phyloP scores from a whole-genome alignment of 345 rosid genomes.

The Gossypium anomalum region DNA sequence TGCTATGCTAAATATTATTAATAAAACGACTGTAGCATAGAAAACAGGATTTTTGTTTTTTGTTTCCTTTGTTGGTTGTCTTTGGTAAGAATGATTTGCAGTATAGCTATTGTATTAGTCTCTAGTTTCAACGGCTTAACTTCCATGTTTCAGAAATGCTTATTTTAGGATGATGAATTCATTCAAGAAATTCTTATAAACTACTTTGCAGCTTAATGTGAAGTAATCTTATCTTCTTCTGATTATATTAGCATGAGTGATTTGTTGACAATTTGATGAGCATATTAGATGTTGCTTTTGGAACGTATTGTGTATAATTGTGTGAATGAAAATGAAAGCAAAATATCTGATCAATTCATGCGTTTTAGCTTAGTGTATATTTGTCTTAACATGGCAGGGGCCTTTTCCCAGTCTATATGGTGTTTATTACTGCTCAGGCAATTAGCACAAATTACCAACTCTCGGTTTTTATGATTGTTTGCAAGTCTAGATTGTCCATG shows the following conservation, averaged over 20 bases:
- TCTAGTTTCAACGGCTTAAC: neutral
- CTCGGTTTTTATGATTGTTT: neutral
- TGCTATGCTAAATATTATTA: neutral
- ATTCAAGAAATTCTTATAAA: neutral
- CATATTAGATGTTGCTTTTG: neutral
- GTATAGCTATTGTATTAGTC: neutral
- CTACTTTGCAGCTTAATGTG: neutral
- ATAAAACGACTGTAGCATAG: neutral
- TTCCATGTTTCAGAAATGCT: neutral
- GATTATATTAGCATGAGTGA: neutral
- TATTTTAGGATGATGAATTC: neutral
- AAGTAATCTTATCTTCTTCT: neutral
- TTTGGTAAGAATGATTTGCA: neutral
- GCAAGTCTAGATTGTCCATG: neutral
- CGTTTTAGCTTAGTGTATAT: neutral
- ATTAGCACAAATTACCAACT: neutral
- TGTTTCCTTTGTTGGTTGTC: conserved; percentile 1
- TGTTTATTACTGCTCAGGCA: conserved; percentile 2
- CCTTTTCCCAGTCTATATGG: conserved; percentile 5
- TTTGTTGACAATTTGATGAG: neutral
- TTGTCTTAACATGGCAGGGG: neutral
- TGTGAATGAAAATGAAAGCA: neutral
- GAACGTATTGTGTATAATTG: neutral
- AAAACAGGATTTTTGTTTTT: neutral
- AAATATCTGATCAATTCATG: neutral